phyloP scores from a whole-genome alignment of 345 rosid species.

The Iberis pinnata region DNA sequence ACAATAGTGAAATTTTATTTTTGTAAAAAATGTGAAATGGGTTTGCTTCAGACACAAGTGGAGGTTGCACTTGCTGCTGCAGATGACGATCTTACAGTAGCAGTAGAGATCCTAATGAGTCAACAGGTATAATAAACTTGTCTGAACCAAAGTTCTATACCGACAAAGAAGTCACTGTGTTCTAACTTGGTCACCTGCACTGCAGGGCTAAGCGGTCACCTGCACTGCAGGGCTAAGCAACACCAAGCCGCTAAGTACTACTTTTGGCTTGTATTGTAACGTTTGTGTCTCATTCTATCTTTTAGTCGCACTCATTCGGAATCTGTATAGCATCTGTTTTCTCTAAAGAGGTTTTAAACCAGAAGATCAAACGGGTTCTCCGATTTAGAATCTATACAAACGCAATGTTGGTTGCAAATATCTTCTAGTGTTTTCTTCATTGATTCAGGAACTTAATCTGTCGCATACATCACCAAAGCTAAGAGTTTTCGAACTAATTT shows the following conservation, averaged over 20 bases:
- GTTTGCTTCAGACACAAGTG: constrained; percentile 70
- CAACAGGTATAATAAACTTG: constrained; percentile 54
- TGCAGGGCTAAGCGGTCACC: constrained; percentile 24
- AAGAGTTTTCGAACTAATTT: too few species aligned
- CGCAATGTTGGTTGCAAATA: constrained; percentile 37
- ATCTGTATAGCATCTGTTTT: constrained; percentile 23
- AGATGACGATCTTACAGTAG: constrained; percentile 79
- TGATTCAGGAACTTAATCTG: constrained; percentile 33
- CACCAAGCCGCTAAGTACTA: constrained; percentile 1
- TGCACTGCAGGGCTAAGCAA: constrained; percentile 20
- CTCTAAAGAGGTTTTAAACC: constrained; percentile 1
- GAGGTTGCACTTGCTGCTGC: constrained; percentile 96
- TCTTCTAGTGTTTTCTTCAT: constrained; percentile 55
- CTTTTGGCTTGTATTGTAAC: constrained; percentile 14
- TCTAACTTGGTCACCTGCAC: constrained; percentile 1
- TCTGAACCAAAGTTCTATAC: not conserved
- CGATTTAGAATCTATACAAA: constrained; percentile 17
- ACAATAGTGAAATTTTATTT: not conserved
- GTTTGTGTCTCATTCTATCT: constrained; percentile 12
- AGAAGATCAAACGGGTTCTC: constrained; percentile 15
- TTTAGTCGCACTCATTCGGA: constrained; percentile 15
- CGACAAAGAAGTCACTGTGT: not conserved
- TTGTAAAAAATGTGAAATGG: not conserved
- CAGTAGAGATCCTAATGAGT: constrained; percentile 91
- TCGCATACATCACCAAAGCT: constrained; percentile 25